Conservation (phyloP, 305 asterid species). For the Plantago coronopus region DNA sequence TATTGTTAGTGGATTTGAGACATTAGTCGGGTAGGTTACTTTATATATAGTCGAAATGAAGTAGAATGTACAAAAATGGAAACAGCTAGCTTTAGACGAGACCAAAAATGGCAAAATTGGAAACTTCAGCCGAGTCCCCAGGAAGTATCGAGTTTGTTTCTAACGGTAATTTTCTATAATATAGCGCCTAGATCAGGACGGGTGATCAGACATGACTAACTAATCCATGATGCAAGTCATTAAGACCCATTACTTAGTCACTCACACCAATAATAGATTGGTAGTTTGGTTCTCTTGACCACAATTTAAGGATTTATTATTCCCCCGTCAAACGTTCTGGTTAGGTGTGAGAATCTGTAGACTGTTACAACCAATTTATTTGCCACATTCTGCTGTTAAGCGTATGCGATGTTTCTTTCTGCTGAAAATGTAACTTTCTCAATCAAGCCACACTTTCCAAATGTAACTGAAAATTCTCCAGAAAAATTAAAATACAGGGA, state of each 20-base stretch:
- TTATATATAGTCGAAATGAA: too few relatives aligned
- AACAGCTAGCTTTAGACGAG: too few relatives aligned
- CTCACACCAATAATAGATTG: neutral
- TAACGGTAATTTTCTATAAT: neutral
- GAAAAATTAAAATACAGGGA: conserved; percentile 1
- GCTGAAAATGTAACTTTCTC: too few relatives aligned
- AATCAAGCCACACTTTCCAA: neutral
- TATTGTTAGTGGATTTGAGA: too few relatives aligned
- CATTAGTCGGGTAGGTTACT: too few relatives aligned
- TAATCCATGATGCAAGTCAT: neutral
- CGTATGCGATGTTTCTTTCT: too few relatives aligned
- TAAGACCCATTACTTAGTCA: neutral
- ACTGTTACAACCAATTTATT: neutral
- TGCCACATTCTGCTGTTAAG: neutral
- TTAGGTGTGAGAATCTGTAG: neutral
- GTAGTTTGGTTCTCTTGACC: neutral
- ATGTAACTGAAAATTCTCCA: conserved; percentile 10
- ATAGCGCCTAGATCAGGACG: neutral
- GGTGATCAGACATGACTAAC: neutral
- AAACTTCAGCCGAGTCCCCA: too few relatives aligned
- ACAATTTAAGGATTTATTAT: neutral
- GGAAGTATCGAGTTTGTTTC: too few relatives aligned
- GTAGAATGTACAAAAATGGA: too few relatives aligned
- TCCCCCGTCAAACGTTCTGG: neutral
- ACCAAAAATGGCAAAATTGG: too few relatives aligned